These are phyloP conservation scores for Discostella pseudostelligera DNA, from an alignment of 108 stramenopile genomes.

Conservation along the genomic window DNA sequence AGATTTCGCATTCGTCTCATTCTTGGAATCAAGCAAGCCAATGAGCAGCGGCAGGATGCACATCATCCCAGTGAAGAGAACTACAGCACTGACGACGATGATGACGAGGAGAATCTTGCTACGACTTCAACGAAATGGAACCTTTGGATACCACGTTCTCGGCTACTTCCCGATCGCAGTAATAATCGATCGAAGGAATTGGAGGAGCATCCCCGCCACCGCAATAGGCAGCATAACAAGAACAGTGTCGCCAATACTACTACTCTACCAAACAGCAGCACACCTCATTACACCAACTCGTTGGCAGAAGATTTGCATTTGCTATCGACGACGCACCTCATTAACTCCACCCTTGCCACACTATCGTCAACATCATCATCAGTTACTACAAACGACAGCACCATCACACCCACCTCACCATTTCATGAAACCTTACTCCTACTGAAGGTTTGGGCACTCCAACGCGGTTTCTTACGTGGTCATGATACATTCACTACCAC, in stretches of 20 bases:
- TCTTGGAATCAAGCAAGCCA: slow-evolving; percentile 60
- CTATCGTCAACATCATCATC: background rate
- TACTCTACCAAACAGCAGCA: slow-evolving; percentile 4
- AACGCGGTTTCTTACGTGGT: slow-evolving; percentile 73
- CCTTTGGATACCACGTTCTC: slow-evolving; percentile 71
- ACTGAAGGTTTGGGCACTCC: slow-evolving; percentile 82
- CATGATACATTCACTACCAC: slow-evolving; percentile 76
- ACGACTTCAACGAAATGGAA: slow-evolving; percentile 9
- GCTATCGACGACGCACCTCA: slow-evolving; percentile 42
- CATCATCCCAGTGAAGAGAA: background rate
- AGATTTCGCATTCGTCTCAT: slow-evolving; percentile 74
- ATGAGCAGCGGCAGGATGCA: background rate
- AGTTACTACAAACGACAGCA: background rate
- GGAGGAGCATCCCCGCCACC: background rate
- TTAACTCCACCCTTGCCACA: slow-evolving; percentile 28
- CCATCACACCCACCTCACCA: slow-evolving; percentile 30
- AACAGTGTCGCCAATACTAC: background rate
- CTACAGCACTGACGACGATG: slow-evolving; percentile 4
- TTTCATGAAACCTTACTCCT: slow-evolving; percentile 62
- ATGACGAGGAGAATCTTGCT: slow-evolving; percentile 19
- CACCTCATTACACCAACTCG: slow-evolving; percentile 69
- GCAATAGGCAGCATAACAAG: slow-evolving; percentile 1
- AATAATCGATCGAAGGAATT: slow-evolving; percentile 52
- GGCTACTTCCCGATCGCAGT: slow-evolving; percentile 79
- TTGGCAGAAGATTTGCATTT: slow-evolving; percentile 58